A percentile compares a stretch with the other conserved stretches of the same genome.
Evolutionary conservation across 257 asterid species (phyloP).

Genomic region (Solanum paucissectum): DNA sequence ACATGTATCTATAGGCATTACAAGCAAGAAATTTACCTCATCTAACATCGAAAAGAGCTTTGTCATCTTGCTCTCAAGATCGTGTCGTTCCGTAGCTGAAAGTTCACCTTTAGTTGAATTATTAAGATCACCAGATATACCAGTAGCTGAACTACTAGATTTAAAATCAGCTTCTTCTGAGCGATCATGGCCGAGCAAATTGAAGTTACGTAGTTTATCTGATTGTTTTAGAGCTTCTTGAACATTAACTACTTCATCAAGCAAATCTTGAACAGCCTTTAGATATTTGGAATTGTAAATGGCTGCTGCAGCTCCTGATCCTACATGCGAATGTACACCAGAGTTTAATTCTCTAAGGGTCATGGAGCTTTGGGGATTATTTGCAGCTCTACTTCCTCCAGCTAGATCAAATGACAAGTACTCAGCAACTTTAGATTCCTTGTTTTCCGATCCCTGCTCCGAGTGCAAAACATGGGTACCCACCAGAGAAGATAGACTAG

Average conservation of each 20-base stretch:
- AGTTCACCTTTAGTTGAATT: constrained; percentile 24
- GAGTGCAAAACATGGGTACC: constrained; percentile 26
- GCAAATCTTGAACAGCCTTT: constrained; percentile 53
- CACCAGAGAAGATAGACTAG: constrained; percentile 26
- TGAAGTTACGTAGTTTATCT: constrained; percentile 14
- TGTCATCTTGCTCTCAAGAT: constrained; percentile 48
- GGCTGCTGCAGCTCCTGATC: constrained; percentile 13
- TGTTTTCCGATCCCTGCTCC: constrained; percentile 11
- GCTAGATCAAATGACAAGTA: constrained; percentile 42
- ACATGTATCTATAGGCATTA: neutral
- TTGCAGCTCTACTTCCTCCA: constrained; percentile 17
- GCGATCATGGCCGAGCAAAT: constrained; percentile 14
- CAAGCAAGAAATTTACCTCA: constrained; percentile 32
- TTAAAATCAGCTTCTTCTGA: constrained; percentile 19
- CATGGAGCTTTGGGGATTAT: constrained; percentile 10
- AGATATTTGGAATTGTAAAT: constrained; percentile 43
- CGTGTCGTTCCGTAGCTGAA: constrained; percentile 40
- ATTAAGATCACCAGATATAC: constrained; percentile 14
- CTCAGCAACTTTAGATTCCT: constrained; percentile 29
- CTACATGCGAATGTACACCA: constrained; percentile 15
- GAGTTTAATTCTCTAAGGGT: constrained; percentile 18
- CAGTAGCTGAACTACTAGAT: constrained; percentile 14
- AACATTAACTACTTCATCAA: constrained; percentile 50
- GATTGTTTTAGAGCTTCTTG: constrained; percentile 21
- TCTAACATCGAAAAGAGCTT: constrained; percentile 49